Evolutionary conservation across 2,329 filamentous ascomycete species (phyloP), one percentile per base, ranked within the genome.

Genomic region (Aquanectria penicillioides): DNA sequence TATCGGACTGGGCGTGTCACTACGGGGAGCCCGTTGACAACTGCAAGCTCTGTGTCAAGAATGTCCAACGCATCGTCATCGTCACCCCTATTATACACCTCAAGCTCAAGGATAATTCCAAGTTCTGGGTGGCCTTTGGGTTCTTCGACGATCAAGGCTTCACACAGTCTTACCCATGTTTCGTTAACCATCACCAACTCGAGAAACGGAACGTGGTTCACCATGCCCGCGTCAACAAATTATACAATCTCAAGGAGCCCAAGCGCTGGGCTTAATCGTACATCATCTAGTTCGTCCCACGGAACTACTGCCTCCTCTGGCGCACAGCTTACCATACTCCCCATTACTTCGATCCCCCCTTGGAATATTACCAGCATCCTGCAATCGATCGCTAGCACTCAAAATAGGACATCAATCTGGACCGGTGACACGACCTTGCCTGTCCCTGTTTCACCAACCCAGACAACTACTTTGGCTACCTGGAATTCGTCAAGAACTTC

Each of bases 401-500:
- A 28, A 11, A 40, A 48, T 29, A 18, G 25, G 12, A 55, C 51
- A 5, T 43, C 28, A 20, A 23, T 9, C 10, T n/a, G 28, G 6
- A 23, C 28, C 6, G 13, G 5, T 3, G 8, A 7, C 13, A 13
- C 28, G 3, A 41, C 34, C 17, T 20, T 20, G 7, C 22, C 17
- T 3, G n/a, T n/a, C 3, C 28, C 25, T 10, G 48, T 28, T 25
- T 9, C 40, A 11, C 12, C 15, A 8, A n/a, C 17, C 9, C 49
- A 18, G 4, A 28, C 34, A 6, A 36, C 53, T 11, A 18, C 17
- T 10, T 49, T 49, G 20, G 9, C 41, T 1, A 25, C 36, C 6
- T 59, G 43, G 57, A 59, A 55, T 41, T 52, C 40, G n/a, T 56
- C 57, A 3, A 6, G 38, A 2, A 20, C 23, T 13, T 20, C 44